A percentile compares a stretch with the other conserved stretches of the same genome.
Conservation (phyloP, 208 protist species). For the Acanthamoeba castellanii region DNA sequence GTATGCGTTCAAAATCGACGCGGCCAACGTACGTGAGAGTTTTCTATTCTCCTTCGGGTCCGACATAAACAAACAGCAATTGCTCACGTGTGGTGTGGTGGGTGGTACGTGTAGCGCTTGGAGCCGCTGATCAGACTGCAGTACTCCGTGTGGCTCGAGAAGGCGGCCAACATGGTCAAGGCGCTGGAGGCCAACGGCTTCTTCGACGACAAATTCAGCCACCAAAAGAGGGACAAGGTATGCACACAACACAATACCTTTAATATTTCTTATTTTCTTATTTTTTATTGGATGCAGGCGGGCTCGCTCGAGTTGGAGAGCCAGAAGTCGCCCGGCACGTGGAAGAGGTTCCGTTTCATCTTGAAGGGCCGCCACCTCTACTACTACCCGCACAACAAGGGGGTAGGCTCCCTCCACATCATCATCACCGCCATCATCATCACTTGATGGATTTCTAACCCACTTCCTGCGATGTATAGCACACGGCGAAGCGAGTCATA, state of each 20-base stretch:
- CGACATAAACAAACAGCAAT: no score
- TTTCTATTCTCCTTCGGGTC: neutral
- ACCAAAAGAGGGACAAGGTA: neutral
- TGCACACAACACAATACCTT: no score
- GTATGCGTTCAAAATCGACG: neutral
- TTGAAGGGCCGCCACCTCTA: slow-evolving; percentile 42
- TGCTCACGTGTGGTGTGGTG: no score
- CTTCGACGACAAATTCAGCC: slow-evolving; percentile 36
- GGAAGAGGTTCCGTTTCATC: slow-evolving; percentile 42
- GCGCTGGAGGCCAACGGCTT: slow-evolving; percentile 49
- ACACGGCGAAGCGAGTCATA: neutral
- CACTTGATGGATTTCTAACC: neutral
- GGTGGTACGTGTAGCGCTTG: neutral
- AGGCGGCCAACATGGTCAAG: slow-evolving; percentile 4
- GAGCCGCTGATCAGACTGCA: slow-evolving; percentile 42
- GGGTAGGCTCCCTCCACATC: neutral
- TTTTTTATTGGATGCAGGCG: neutral
- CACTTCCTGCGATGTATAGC: neutral
- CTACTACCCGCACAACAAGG: slow-evolving; percentile 17
- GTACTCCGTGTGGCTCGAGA: slow-evolving; percentile 15
- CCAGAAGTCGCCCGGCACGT: slow-evolving; percentile 27
- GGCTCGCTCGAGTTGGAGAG: slow-evolving; percentile 34
- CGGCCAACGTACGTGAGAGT: neutral
- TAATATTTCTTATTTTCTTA: neutral
- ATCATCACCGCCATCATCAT: neutral